phyloP scores from a whole-genome alignment of 1,284 basidiomycete species.

The Filobasidium uniguttulatum region DNA sequence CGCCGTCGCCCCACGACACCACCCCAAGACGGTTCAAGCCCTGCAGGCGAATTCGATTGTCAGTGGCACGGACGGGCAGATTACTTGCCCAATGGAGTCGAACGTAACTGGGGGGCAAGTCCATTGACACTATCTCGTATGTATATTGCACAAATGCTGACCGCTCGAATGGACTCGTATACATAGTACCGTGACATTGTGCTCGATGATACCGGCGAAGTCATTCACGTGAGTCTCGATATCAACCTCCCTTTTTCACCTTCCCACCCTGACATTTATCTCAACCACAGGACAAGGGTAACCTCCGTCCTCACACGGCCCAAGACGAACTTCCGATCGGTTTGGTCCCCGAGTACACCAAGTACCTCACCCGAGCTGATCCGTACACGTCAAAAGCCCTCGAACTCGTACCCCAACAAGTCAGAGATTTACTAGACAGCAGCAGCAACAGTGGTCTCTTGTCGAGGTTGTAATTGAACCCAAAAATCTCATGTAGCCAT shows the following conservation, averaged over 20 bases:
- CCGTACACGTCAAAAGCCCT: constrained; percentile 12
- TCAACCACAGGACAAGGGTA: constrained; percentile 25
- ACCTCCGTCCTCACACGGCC: constrained; percentile 19
- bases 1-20: constrained; percentile 15
- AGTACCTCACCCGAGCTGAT: constrained; percentile 20
- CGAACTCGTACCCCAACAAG: too few species aligned
- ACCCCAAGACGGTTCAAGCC: constrained; percentile 7
- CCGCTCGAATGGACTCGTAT: too few species aligned
- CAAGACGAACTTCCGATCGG: constrained; percentile 30
- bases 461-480: too few species aligned
- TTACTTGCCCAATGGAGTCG: constrained; percentile 32
- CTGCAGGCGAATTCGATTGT: constrained; percentile 28
- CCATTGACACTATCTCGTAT: not conserved
- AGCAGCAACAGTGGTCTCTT: too few species aligned
- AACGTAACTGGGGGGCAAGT: constrained; percentile 34
- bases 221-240: not conserved
- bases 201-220: too few species aligned
- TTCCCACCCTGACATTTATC: not conserved
- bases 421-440: too few species aligned
- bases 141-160: too few species aligned
- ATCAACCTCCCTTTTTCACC: not conserved
- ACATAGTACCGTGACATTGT: too few species aligned
- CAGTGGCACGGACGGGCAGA: constrained; percentile 30
- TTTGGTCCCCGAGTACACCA: constrained; percentile 27
- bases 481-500: too few species aligned